A percentile compares a stretch with the other conserved stretches of the same genome.
phyloP scores from a whole-genome alignment of 495 filamentous ascomycete species.

The Oidiodendron maius region DNA sequence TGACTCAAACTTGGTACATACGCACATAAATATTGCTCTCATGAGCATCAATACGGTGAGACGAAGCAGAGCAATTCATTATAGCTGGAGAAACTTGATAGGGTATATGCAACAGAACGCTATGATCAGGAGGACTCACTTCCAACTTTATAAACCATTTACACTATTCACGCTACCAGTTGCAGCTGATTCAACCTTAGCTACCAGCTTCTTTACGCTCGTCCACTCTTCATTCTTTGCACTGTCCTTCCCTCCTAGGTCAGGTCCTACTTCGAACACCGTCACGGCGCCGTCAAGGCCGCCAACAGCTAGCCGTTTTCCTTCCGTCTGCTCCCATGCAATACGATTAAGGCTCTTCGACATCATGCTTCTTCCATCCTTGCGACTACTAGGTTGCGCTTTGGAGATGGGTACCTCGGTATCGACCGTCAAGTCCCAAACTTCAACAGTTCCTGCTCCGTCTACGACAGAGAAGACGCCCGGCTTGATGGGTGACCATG shows the following conservation, averaged over 20 bases:
- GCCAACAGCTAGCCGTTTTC: conserved; percentile 77
- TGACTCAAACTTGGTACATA: too few species aligned
- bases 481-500: conserved; percentile 87
- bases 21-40: too few species aligned
- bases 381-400: conserved; percentile 57
- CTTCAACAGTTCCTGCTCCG: conserved; percentile 84
- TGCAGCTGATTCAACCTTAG: conserved; percentile 48
- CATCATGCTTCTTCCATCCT: conserved; percentile 51
- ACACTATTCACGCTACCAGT: conserved; percentile 8
- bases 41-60: too few species aligned
- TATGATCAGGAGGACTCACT: background rate
- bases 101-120: conserved; percentile 19
- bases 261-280: conserved; percentile 88
- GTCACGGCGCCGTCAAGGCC: conserved; percentile 86
- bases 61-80: too few species aligned
- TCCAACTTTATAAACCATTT: conserved; percentile 11
- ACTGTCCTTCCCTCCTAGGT: conserved; percentile 72
- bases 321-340: conserved; percentile 88
- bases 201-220: conserved; percentile 78
- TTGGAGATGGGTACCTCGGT: conserved; percentile 83
- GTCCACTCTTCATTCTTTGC: conserved; percentile 85
- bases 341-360: conserved; percentile 85
- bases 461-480: conserved; percentile 93
- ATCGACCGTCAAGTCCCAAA: conserved; percentile 92
- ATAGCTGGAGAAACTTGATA: background rate